Evolutionary conservation across 75 land plant genomes (phyloP), one percentile per base, ranked within the genome.

Genomic region (Pseudotsuga menziesii): DNA sequence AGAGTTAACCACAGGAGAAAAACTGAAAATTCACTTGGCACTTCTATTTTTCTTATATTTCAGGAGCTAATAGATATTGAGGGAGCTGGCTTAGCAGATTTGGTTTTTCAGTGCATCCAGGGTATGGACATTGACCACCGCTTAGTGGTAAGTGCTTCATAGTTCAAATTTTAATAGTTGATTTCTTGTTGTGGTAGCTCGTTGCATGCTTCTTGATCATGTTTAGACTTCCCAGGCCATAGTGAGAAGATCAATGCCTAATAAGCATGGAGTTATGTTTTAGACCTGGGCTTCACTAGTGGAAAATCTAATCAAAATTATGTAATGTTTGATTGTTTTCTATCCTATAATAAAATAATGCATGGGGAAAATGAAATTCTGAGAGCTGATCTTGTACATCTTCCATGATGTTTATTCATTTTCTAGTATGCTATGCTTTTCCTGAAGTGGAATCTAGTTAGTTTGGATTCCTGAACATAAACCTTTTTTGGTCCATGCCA

Each of bases 111-210:
- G 73, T 86, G 88, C 61, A 85, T 86, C 64, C 88, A 86, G 71
- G 86, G 81, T 64, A 83, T 86, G 88, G 88, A 86, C 56, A 86
- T 86, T 77, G 88, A 86, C 61, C 84, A 86, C 76, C 82, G 88
- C 20, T 84, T 86, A 82, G 23, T 66, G 79, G 88, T 86, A 63
- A 80, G 82, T 73, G 32, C 32, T 56, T 78, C 19, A 62, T 44
- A 44, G 8, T 6, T 44, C 48, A 44, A 44, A 44, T 0, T 44
- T 44, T 44, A 44, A 44, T 44, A 44, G 48, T 44, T 44, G 48
- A 44, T 44, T 44, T 44, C 48, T 44, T 44, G 8, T 44, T 44
- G 48, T 44, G 48, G 48, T 44, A 6, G 8, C 8, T 36, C 39
- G 0, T 44, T 44, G 48, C 48, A 44, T 6, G 8, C 48, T 0